These are phyloP conservation scores for Leccinum barrowsii DNA, from an alignment of 768 basidiomycete species.

Conservation along the genomic window DNA sequence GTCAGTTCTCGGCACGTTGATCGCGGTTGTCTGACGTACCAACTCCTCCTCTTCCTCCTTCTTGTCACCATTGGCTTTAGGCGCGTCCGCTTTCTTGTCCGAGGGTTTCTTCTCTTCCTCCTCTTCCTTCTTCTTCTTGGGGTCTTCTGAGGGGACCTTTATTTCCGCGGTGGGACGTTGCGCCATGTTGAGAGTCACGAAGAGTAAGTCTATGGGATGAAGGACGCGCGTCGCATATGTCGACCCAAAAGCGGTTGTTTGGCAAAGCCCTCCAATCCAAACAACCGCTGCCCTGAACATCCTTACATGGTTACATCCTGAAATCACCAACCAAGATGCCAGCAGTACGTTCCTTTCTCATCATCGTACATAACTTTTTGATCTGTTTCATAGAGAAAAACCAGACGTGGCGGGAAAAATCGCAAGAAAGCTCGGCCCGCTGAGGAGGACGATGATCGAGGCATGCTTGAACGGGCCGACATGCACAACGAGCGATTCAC, in stretches of 20 bases:
- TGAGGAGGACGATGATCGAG: constrained; percentile 42
- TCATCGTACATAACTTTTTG: neutral
- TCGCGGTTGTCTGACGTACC: constrained; percentile 46
- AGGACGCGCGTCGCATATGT: constrained; percentile 30
- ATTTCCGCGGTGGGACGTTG: constrained; percentile 58
- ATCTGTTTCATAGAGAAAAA: constrained; percentile 12
- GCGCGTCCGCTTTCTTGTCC: constrained; percentile 53
- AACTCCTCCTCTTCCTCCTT: constrained; percentile 66
- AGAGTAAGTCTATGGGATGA: neutral
- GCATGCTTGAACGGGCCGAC: constrained; percentile 52
- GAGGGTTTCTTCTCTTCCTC: constrained; percentile 38
- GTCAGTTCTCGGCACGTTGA: constrained; percentile 9
- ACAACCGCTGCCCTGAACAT: constrained; percentile 18
- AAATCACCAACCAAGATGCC: constrained; percentile 9
- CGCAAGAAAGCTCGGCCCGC: neutral
- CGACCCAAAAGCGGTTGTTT: constrained; percentile 29
- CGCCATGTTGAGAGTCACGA: constrained; percentile 43
- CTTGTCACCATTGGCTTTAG: constrained; percentile 52
- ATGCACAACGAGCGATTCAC: constrained; percentile 71
- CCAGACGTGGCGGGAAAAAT: constrained; percentile 13
- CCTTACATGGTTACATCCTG: neutral
- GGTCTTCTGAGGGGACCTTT: constrained; percentile 68
- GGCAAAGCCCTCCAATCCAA: constrained; percentile 31
- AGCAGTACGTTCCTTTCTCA: constrained; percentile 9
- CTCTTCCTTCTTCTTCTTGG: constrained; percentile 62